Conservation (phyloP, 805 yeast genomes). For the Dipodascopsis uninucleata region DNA sequence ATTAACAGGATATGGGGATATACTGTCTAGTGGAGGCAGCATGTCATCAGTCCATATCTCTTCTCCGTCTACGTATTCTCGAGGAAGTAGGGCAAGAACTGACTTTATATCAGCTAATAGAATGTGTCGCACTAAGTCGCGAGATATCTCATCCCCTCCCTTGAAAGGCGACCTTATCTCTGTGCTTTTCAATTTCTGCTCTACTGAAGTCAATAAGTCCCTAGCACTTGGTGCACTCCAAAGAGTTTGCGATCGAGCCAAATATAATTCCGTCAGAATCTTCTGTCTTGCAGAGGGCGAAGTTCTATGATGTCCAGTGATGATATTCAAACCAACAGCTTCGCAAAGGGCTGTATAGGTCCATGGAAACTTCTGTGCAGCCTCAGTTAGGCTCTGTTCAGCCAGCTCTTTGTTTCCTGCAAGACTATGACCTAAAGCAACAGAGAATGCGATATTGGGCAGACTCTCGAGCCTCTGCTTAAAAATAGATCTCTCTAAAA, state of each 20-base stretch:
- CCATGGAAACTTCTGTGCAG: conserved; percentile 56
- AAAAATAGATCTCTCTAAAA: conserved; percentile 53
- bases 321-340: conserved; percentile 36
- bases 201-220: conserved; percentile 13
- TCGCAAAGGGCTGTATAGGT: conserved; percentile 51
- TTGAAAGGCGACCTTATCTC: conserved; percentile 11
- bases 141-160: conserved; percentile 12
- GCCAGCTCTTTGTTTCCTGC: conserved; percentile 46
- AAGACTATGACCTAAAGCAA: conserved; percentile 55
- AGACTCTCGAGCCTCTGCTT: conserved; percentile 66
- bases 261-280: conserved; percentile 25
- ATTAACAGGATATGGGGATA: conserved; percentile 26
- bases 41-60: conserved; percentile 30
- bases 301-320: conserved; percentile 12
- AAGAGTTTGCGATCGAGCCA: conserved; percentile 25
- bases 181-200: conserved; percentile 3
- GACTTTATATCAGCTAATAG: conserved; percentile 30
- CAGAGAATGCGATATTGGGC: conserved; percentile 66
- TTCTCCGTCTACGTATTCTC: conserved; percentile 19
- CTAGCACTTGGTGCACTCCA: conserved; percentile 28
- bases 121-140: conserved; percentile 30
- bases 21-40: conserved; percentile 29
- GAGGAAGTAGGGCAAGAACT: conserved; percentile 26
- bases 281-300: conserved; percentile 26
- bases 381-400: conserved; percentile 43